phyloP scores from a whole-genome alignment of 2,329 filamentous ascomycete species.

The Monilinia fructicola region DNA sequence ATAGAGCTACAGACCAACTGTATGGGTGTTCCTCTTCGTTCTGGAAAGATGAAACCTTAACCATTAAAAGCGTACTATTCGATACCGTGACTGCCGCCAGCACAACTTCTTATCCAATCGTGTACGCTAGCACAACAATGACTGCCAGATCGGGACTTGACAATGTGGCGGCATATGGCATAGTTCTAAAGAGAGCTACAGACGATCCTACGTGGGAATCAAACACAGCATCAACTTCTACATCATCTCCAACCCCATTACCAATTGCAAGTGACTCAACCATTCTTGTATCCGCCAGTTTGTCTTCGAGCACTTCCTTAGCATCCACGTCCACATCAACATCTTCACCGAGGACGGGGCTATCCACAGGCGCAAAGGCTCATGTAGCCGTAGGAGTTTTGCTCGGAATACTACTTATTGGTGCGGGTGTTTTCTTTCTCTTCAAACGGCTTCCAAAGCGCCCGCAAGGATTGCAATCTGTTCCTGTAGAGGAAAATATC shows the following conservation, averaged over 20 bases:
- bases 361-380: background rate
- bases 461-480: background rate
- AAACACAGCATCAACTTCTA: conserved; percentile 1
- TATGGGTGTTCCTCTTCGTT: conserved; percentile 20
- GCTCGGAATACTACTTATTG: background rate
- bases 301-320: background rate
- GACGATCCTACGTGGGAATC: conserved; percentile 13
- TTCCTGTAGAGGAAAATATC: background rate
- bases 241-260: background rate
- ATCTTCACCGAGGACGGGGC: background rate
- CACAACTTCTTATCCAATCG: conserved; percentile 1
- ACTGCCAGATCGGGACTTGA: conserved; percentile 5
- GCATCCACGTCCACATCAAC: background rate
- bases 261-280: background rate
- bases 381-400: background rate
- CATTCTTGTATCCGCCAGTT: background rate
- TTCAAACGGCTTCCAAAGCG: background rate
- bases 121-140: conserved; percentile 6
- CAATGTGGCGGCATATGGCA: conserved; percentile 7
- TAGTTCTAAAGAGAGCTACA: conserved; percentile 16
- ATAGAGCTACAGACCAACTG: conserved; percentile 4
- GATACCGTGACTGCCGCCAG: conserved; percentile 1
- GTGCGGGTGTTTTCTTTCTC: background rate
- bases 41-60: background rate
- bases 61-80: conserved; percentile 11